phyloP scores from a whole-genome alignment of 345 rosid genomes.

The Theobroma cacao region DNA sequence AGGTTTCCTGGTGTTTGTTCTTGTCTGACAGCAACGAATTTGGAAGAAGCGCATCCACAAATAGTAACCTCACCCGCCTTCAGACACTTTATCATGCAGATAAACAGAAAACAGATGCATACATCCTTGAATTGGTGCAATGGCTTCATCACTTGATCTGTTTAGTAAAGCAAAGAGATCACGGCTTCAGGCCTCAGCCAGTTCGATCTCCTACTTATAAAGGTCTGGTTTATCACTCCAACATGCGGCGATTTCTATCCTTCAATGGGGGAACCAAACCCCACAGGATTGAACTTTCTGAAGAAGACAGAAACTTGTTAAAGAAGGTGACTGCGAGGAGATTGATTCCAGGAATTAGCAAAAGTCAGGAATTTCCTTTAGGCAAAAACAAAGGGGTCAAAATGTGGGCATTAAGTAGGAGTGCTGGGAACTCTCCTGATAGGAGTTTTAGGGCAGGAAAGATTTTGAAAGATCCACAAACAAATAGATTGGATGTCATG shows the following conservation, averaged over 20 bases:
- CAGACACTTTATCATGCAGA: slow-evolving; percentile 86
- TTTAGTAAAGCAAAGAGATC: slow-evolving; percentile 47
- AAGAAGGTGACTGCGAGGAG: slow-evolving; percentile 44
- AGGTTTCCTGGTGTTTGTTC: slow-evolving; percentile 1
- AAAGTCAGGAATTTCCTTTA: slow-evolving; percentile 65
- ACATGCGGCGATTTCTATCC: slow-evolving; percentile 36
- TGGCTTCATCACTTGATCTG: slow-evolving; percentile 76
- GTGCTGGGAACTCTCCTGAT: slow-evolving; percentile 67
- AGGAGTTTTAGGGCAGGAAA: slow-evolving; percentile 14
- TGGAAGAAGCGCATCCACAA: slow-evolving; percentile 18
- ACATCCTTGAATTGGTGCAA: slow-evolving; percentile 68
- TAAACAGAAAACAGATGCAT: slow-evolving; percentile 54
- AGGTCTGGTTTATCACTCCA: slow-evolving; percentile 25
- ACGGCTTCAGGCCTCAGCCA: slow-evolving; percentile 33
- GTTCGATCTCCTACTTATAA: slow-evolving; percentile 33
- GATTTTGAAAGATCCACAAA: slow-evolving; percentile 19
- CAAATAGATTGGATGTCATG: slow-evolving; percentile 43
- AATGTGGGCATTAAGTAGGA: slow-evolving; percentile 51
- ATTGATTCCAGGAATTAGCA: slow-evolving; percentile 60
- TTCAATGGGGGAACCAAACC: slow-evolving; percentile 18
- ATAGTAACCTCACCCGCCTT: slow-evolving; percentile 51
- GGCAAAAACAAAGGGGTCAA: slow-evolving; percentile 32
- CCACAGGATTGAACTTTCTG: slow-evolving; percentile 41
- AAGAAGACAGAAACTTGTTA: slow-evolving; percentile 60
- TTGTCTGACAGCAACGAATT: slow-evolving; percentile 32